Evolutionary conservation across 306 rosid genomes (phyloP), one percentile per base, ranked within the genome.

Genomic region (Fragaria nilgerrensis): DNA sequence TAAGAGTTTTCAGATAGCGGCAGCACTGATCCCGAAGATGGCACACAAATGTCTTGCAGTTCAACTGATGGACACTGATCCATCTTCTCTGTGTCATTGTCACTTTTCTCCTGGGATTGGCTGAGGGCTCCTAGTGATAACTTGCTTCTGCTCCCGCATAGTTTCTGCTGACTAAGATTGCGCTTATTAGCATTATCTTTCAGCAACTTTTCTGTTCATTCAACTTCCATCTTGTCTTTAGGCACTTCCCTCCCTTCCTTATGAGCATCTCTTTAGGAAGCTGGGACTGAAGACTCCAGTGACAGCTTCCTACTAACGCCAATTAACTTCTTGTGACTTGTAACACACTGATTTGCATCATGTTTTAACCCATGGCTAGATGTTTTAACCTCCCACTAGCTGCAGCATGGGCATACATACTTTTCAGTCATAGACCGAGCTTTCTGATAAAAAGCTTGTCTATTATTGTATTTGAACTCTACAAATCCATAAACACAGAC

Each of bases 381-480:
- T 22, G 65, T 17, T 29, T 34, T 25, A 49, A 73, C 79, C 22
- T 84, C 82, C 59, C 81, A 68, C 65, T 19, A 70, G 75, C 80
- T 11, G 82, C 78, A 52, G 67, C 75, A 62, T 17, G 72, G 53
- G 82, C 85, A 75, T 78, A 78, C 85, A 75, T 78, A 78, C 78
- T 78, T 84, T 76, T 78, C 69, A 20, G 85, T 78, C 85, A 84
- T 75, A n/a, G 78, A 62, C 66, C 75, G 83, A 68, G 87, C 87
- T 65, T 81, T 84, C 75, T 78, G 85, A 61, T 84, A 79, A 32
- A 81, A 84, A 37, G 85, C 83, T 70, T 81, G 81, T 41, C 80
- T 78, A 75, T 84, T 78, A 75, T 84, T 81, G 77, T 84, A 84
- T 47, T 84, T 84, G 77, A 61, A 75, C 87, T 81, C 87, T 81